These are phyloP conservation scores for Bipolaris bicolor DNA, from an alignment of 2,329 filamentous ascomycete genomes.

Conservation along the genomic window DNA sequence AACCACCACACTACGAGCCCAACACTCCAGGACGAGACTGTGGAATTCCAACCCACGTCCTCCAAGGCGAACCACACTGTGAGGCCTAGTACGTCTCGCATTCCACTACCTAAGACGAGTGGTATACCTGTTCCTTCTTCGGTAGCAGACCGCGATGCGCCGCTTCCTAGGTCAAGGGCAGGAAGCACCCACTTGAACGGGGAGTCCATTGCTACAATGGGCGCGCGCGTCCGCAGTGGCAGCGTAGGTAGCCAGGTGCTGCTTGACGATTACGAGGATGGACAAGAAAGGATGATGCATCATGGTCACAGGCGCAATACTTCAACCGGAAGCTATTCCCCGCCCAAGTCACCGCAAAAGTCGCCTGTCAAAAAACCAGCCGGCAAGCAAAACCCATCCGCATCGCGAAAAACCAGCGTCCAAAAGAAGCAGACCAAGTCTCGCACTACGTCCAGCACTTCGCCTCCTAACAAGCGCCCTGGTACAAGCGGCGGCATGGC, in stretches of 20 bases:
- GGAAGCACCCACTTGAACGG: constrained; percentile 65
- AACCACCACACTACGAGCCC: constrained; percentile 67
- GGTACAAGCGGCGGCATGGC: constrained; percentile 65
- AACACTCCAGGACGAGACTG: constrained; percentile 77
- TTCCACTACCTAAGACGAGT: constrained; percentile 83
- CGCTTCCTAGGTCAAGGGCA: constrained; percentile 65
- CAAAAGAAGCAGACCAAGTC: constrained; percentile 45
- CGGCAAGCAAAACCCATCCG: constrained; percentile 44
- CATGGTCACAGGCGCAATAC: constrained; percentile 29
- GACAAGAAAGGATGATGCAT: constrained; percentile 32
- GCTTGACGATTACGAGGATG: constrained; percentile 56
- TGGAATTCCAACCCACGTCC: constrained; percentile 58
- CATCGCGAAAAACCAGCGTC: constrained; percentile 42
- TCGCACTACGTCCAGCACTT: constrained; percentile 33
- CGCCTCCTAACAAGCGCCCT: constrained; percentile 60
- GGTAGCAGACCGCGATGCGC: constrained; percentile 75
- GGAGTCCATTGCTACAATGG: constrained; percentile 64
- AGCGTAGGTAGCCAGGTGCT: constrained; percentile 63
- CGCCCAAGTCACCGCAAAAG: constrained; percentile 36
- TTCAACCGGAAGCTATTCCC: constrained; percentile 34
- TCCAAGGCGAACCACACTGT: constrained; percentile 56
- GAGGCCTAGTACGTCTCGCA: constrained; percentile 70
- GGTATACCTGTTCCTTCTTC: constrained; percentile 75
- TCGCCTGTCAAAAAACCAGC: constrained; percentile 51
- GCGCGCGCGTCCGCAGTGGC: constrained; percentile 72